phyloP scores from a whole-genome alignment of 2,329 filamentous ascomycete species.

The Mycosphaerella arachidis region DNA sequence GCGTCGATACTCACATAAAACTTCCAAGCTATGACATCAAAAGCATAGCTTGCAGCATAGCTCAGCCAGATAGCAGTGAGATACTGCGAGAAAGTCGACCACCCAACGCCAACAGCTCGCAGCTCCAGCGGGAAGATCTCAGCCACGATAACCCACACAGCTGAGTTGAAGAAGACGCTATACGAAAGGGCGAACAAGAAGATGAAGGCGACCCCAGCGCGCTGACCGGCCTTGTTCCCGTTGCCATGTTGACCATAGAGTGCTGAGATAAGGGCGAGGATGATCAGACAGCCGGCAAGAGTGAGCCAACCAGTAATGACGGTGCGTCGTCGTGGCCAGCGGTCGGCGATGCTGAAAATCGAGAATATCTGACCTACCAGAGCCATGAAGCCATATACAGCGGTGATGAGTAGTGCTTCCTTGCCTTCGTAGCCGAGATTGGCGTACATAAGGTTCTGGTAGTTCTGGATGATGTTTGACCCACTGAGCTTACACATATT shows the following conservation, averaged over 20 bases:
- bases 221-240: constrained; percentile 23
- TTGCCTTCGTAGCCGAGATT: constrained; percentile 34
- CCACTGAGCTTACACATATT: constrained; percentile 35
- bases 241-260: constrained; percentile 24
- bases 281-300: constrained; percentile 16
- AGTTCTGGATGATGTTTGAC: constrained; percentile 37
- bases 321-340: constrained; percentile 34
- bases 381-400: constrained; percentile 38
- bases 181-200: constrained; percentile 37
- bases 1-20: constrained; percentile 30
- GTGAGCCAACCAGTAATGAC: constrained; percentile 31
- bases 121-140: constrained; percentile 35
- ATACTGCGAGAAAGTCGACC: constrained; percentile 71
- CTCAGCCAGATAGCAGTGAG: constrained; percentile 93
- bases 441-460: constrained; percentile 36
- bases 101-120: constrained; percentile 30
- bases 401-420: constrained; percentile 34
- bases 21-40: constrained; percentile 34
- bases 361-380: constrained; percentile 35
- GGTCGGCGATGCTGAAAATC: constrained; percentile 32
- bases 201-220: constrained; percentile 36
- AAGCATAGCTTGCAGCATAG: constrained; percentile 35
- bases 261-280: constrained; percentile 30
- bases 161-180: constrained; percentile 39
- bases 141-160: constrained; percentile 33